Evolutionary conservation across 1,284 basidiomycete genomes (phyloP), one percentile per base, ranked within the genome.

Genomic region (Pulveroboletus sp.): DNA sequence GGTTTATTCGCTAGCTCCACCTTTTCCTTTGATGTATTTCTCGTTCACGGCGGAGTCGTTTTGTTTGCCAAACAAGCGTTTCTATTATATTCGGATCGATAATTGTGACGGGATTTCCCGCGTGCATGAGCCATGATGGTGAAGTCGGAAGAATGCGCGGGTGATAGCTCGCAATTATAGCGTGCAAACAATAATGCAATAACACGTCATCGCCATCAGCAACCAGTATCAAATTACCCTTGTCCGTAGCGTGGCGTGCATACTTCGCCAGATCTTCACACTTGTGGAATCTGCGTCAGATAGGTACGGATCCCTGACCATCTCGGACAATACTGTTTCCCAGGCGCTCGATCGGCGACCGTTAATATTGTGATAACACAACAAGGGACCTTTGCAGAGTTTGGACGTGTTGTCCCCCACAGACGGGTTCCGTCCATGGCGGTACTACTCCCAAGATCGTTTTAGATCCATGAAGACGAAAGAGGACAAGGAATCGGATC

Each of bases 21-120:
- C 39, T 55, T 48, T 39, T n/a, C 39, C 47, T 44, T 45, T 55
- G 50, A 54, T 45, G 26, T 52, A 24, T 46, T 42, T 44, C 43
- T 43, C 59, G 35, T 65, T 52, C 50, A 31, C 53, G 40, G 22
- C 57, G 35, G 28, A 17, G n/a, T 57, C 43, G 65, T 65, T 71
- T 60, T 71, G 66, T 68, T 55, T 25, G 46, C 49, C 61, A 54
- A 58, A 49, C 46, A 46, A 47, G 25, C n/a, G 18, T 47, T 43
- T 44, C 24, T 46, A 43, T 51, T 49, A 52, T 63, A 55, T 45
- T 54, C 18, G 38, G 43, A 5, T 31, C 17, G 48, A 52, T 36
- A 7, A 33, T 28, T 22, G 49, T 48, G 45, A 26, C 20, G 28
- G n/a, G 33, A 65, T 38, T 54, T 18, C 25, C 43, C n/a, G n/a